These are phyloP conservation scores for Pythium aphanidermatum DNA, from an alignment of 352 stramenopile genomes.

Conservation along the genomic window DNA sequence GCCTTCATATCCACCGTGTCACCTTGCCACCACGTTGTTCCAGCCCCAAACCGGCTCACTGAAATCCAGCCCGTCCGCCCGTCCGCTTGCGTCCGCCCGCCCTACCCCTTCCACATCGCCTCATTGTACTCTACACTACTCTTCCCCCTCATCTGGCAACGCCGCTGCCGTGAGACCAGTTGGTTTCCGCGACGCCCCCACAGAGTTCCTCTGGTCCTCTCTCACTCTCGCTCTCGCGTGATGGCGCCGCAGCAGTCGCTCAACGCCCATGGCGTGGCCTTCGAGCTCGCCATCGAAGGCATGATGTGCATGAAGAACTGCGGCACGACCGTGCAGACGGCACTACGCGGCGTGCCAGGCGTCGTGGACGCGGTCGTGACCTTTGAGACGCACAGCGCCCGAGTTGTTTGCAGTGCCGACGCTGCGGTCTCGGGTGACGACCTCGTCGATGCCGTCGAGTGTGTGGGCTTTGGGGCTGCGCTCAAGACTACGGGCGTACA, in stretches of 20 bases:
- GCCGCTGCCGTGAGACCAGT: too few species aligned
- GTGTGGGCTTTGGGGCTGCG: constrained; percentile 66
- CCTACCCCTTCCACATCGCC: too few species aligned
- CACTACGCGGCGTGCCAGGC: constrained; percentile 57
- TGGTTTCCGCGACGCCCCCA: constrained; percentile 14
- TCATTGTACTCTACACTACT: too few species aligned
- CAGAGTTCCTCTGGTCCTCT: too few species aligned
- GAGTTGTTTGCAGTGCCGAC: constrained; percentile 40
- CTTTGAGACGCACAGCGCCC: constrained; percentile 58
- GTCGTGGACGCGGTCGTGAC: constrained; percentile 61
- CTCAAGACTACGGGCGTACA: constrained; percentile 16
- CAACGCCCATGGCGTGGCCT: constrained; percentile 18
- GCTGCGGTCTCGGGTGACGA: constrained; percentile 31
- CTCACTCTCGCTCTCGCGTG: background rate
- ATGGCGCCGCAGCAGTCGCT: constrained; percentile 9
- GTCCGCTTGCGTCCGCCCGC: too few species aligned
- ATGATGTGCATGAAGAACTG: constrained; percentile 96
- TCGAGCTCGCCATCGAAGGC: constrained; percentile 84
- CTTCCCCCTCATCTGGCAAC: constrained; percentile 17
- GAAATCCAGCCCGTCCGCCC: too few species aligned
- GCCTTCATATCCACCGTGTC: too few species aligned
- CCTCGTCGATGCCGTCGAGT: constrained; percentile 71
- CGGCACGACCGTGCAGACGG: constrained; percentile 84
- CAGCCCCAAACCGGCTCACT: too few species aligned
- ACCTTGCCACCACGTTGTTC: too few species aligned